Evolutionary conservation across 2,329 filamentous ascomycete genomes (phyloP).

Genomic region (Cladosporium phlei): DNA sequence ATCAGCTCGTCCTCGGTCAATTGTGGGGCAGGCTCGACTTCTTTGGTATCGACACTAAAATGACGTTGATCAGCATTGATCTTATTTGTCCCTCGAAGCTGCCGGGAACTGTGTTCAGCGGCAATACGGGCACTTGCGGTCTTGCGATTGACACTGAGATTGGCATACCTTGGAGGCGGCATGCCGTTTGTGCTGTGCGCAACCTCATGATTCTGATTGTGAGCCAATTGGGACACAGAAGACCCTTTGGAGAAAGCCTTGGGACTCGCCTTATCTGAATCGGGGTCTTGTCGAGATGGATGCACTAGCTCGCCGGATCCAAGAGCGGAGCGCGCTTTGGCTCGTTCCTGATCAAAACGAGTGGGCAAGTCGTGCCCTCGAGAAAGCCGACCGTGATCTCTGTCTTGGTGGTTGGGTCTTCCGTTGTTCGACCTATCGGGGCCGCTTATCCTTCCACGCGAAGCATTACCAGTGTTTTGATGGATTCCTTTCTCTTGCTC

Average conservation of each 20-base stretch:
- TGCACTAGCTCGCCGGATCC: neutral
- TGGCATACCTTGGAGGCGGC: neutral
- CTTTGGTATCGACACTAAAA: slow-evolving; percentile 36
- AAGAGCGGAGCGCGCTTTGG: neutral
- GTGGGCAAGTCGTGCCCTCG: too few relatives aligned
- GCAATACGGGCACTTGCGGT: neutral
- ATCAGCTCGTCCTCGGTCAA: slow-evolving; percentile 74
- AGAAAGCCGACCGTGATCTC: slow-evolving; percentile 6
- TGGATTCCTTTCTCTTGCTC: slow-evolving; percentile 38
- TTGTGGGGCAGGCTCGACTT: slow-evolving; percentile 47
- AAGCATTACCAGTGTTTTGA: neutral
- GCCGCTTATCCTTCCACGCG: neutral
- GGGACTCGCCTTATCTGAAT: slow-evolving; percentile 3
- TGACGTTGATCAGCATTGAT: slow-evolving; percentile 49
- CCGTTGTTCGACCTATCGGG: neutral
- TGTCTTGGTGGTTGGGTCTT: neutral
- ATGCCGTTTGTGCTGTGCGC: neutral
- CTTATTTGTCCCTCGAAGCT: too few relatives aligned
- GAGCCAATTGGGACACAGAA: neutral
- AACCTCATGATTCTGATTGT: neutral
- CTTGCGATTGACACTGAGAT: too few relatives aligned
- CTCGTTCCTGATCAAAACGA: slow-evolving; percentile 4
- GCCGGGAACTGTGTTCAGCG: neutral
- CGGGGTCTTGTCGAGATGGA: too few relatives aligned
- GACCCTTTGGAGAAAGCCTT: slow-evolving; percentile 6